Evolutionary conservation across 2,329 filamentous ascomycete genomes (phyloP), one percentile per base, ranked within the genome.

Genomic region (Niveomyces coronatus): DNA sequence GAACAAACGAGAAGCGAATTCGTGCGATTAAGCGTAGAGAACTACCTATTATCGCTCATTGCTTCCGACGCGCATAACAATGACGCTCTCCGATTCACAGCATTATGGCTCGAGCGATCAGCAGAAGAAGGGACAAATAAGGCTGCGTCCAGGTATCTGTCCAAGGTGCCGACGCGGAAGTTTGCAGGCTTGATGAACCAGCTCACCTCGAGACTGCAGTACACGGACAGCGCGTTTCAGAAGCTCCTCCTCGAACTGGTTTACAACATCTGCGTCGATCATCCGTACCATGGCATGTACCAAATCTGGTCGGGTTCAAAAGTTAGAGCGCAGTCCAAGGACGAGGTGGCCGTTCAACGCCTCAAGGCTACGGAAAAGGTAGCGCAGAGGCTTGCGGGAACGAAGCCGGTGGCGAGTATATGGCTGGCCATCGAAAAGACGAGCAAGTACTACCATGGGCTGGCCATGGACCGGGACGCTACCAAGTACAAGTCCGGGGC

Each of bases 211-310:
- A 79, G 91, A 7, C 65, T 98, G 5, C 78, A 94, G 44, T 76
- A 84, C 44, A 72, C 79, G 22, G 60, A 70, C 2, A 72, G 70
- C 1, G 68, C 71, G 13, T 98, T 99, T 52, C 91, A 98, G 52
- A 69, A 67, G 28, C 68, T 89, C 1, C 66, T 99, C 2, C 74
- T 77, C 36, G 67, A 69, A 2, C 64, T 98, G 14, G 79, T 96
- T 4, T 76, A 79, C 51, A 79, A 79, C 8, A 94, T 98, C 39
- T 96, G 89, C 53, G 69, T 74, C 9, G 87, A 98, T 41, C 91
- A 99, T 60, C 93, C 91, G 0, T 94, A 88, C 56, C 93, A 98
- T 54, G 87, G 87, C 34, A 89, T 96, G 79, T 94, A 98, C 55
- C 88, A 96, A 49, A 85, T 98, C 29, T 95, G 89, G 67, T 85